phyloP scores from a whole-genome alignment of 2,329 filamentous ascomycete species.

The Cladosporium cucumerinum region DNA sequence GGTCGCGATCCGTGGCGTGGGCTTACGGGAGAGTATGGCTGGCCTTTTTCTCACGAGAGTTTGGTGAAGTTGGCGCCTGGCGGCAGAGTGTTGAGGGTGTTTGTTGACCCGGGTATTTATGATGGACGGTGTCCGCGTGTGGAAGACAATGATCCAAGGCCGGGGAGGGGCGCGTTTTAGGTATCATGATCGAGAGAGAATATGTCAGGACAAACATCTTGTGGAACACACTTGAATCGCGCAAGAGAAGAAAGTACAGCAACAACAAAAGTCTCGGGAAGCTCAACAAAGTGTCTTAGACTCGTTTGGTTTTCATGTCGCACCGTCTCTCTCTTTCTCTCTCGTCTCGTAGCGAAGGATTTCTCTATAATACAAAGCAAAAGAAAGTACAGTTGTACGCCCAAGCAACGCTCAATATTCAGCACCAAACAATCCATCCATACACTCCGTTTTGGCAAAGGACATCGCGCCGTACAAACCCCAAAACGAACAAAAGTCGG shows the following conservation, averaged over 20 bases:
- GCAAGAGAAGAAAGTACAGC: neutral
- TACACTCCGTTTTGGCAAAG: neutral
- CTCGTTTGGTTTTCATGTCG: neutral
- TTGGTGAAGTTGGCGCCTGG: neutral
- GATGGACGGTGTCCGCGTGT: neutral
- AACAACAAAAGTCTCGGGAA: neutral
- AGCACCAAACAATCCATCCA: neutral
- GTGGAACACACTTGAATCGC: neutral
- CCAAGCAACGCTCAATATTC: neutral
- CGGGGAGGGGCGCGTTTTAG: constrained; percentile 6
- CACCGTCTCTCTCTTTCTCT: neutral
- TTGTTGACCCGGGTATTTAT: neutral
- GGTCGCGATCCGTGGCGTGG: constrained; percentile 33
- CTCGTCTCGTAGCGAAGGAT: neutral
- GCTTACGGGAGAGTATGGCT: constrained; percentile 22
- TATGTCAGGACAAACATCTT: neutral
- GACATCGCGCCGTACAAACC: neutral
- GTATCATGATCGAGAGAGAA: neutral
- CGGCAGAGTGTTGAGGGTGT: neutral
- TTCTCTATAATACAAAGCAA: constrained; percentile 3
- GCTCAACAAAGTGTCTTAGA: neutral
- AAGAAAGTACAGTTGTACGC: neutral
- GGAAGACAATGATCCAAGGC: neutral
- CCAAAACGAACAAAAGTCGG: neutral
- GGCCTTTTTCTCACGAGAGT: constrained; percentile 20